Percentiles rank a stretch among this genome's conserved stretches.
These are phyloP conservation scores for Hirschioporus abietinus DNA, from an alignment of 768 basidiomycete genomes.

Conservation along the genomic window DNA sequence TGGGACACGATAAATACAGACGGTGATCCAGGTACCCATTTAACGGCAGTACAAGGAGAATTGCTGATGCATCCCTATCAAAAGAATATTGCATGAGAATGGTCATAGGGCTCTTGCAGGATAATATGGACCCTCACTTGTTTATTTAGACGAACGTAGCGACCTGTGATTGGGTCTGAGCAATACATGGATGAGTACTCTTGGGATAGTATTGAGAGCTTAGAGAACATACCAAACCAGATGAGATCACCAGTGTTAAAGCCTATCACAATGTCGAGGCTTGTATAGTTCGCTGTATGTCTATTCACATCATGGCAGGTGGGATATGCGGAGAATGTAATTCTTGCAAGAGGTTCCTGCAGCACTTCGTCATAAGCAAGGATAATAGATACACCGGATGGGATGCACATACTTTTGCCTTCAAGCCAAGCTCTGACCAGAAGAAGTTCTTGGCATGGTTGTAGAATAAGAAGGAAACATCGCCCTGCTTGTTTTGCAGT, in stretches of 20 bases:
- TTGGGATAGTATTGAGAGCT: neutral
- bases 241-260: slow-evolving; percentile 93
- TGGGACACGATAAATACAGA: slow-evolving; percentile 84
- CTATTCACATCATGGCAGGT: slow-evolving; percentile 89
- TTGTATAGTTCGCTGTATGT: slow-evolving; percentile 69
- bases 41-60: slow-evolving; percentile 83
- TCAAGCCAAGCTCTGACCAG: slow-evolving; percentile 84
- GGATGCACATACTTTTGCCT: slow-evolving; percentile 59
- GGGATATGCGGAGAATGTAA: slow-evolving; percentile 81
- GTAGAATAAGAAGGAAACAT: slow-evolving; percentile 81
- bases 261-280: slow-evolving; percentile 85
- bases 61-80: slow-evolving; percentile 68
- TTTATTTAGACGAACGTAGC: slow-evolving; percentile 86
- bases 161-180: slow-evolving; percentile 71
- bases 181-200: slow-evolving; percentile 7
- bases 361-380: neutral
- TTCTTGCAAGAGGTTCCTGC: slow-evolving; percentile 81
- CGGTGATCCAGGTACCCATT: slow-evolving; percentile 79
- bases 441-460: slow-evolving; percentile 79
- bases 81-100: slow-evolving; percentile 12
- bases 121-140: slow-evolving; percentile 40
- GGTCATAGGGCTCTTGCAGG: slow-evolving; percentile 1
- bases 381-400: neutral
- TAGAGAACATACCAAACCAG: slow-evolving; percentile 76
- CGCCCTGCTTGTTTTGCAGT: slow-evolving; percentile 77